phyloP scores from a whole-genome alignment of 1,284 basidiomycete species.

The Neonothopanus nambi region DNA sequence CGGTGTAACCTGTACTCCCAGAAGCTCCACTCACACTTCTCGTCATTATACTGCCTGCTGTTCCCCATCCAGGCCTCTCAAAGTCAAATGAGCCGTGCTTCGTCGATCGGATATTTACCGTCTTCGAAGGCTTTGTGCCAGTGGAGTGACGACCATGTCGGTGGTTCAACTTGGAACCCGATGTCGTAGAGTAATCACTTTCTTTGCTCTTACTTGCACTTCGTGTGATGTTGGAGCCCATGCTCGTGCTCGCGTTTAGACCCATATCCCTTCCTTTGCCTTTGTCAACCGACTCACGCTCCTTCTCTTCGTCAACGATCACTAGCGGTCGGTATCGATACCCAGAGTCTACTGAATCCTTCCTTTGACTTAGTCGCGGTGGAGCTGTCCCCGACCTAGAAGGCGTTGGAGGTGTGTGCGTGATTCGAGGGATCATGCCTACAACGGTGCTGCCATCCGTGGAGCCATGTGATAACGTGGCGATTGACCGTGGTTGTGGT shows the following conservation, averaged over 20 bases:
- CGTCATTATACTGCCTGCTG: constrained; percentile 28
- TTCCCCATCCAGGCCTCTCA: constrained; percentile 54
- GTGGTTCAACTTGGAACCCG: constrained; percentile 1
- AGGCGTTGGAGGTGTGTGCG: constrained; percentile 60
- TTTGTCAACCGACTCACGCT: constrained; percentile 6
- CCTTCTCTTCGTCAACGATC: constrained; percentile 20
- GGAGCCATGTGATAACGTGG: background rate
- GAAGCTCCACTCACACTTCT: constrained; percentile 27
- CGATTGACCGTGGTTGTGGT: constrained; percentile 10
- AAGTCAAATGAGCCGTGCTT: constrained; percentile 75
- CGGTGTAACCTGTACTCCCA: constrained; percentile 21
- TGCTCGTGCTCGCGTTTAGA: background rate
- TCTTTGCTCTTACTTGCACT: constrained; percentile 9
- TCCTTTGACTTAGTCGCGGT: constrained; percentile 18
- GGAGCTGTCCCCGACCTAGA: constrained; percentile 50
- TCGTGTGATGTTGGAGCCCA: background rate
- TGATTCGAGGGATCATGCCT: constrained; percentile 69
- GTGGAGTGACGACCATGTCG: constrained; percentile 4
- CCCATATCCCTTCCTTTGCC: constrained; percentile 10
- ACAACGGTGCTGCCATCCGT: background rate
- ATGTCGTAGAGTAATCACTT: constrained; percentile 13
- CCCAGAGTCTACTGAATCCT: constrained; percentile 21
- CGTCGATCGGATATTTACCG: constrained; percentile 34
- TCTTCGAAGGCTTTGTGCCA: constrained; percentile 15
- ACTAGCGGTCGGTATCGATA: constrained; percentile 21